Base-by-base conservation (phyloP, 495 filamentous ascomycete species). In the Aspergillus diversus region DNA sequence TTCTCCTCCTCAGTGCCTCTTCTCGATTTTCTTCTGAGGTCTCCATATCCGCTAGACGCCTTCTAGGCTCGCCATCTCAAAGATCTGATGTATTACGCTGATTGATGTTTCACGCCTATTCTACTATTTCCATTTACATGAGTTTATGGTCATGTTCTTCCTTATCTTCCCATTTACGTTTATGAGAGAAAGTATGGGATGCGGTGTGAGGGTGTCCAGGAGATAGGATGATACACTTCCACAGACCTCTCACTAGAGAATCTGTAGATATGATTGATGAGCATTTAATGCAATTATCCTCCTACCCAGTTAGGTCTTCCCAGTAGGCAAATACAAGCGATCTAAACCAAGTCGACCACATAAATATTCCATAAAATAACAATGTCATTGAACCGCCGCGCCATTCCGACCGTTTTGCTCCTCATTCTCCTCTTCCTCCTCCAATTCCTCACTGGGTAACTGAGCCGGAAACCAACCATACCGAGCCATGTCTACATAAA, bases 391-490 rank as follows among this genome's bases (percentile, higher is more conserved):
- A 27, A 27, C 21, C 1, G 21, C 21, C 21, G 21, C 21, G 21
- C 21, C 21, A 27, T 27, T 27, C 2, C 21, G 21, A 27, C 21
- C 21, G 21, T 27, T 27, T 27, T 27, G 21, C 21, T 27, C 47
- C 37, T 55, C 63, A 17, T 51, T 51, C 5, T 60, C 61, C 13
- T 63, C 42, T 8, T 66, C 60, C 9, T 63, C 61, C 8, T 47
- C 63, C 55, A 48, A 35, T 15, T 51, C 69, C 55, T 80, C 79
- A 69, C 73, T 80, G 5, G 76, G 75, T 49, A 81, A 63, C 34
- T 63, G 43, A 17, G 73, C 67, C 3, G 91, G 91, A 77, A 95
- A 96, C 91, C 90, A 94, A 16, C 92, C 92, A 75, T 83, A 91
- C 61, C 76, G 76, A 5, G 66, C 76, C 48, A 93, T 79, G 73